These are phyloP conservation scores for Hymenoscyphus linearis DNA, from an alignment of 2,329 filamentous ascomycete species.

Conservation along the genomic window DNA sequence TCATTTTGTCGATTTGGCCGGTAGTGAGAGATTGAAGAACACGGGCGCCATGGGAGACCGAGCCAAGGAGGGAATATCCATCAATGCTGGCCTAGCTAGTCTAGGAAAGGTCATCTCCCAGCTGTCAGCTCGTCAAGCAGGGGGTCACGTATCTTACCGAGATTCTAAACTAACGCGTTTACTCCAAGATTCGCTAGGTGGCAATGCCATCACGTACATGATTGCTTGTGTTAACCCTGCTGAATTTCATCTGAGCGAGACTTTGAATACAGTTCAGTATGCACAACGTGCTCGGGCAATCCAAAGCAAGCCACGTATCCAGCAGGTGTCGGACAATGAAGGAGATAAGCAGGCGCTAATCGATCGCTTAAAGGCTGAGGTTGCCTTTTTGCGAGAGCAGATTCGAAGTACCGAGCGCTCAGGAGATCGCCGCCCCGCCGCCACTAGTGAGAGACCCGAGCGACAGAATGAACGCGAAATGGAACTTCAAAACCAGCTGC, in stretches of 20 bases:
- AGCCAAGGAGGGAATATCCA: constrained; percentile 93
- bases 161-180: constrained; percentile 95
- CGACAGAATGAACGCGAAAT: constrained; percentile 78
- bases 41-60: constrained; percentile 92
- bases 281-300: constrained; percentile 93
- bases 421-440: constrained; percentile 43
- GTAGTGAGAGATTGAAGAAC: constrained; percentile 94
- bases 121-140: constrained; percentile 80
- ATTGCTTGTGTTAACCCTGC: constrained; percentile 96
- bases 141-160: constrained; percentile 92
- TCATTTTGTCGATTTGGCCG: constrained; percentile 96
- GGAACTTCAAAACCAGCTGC: constrained; percentile 87
- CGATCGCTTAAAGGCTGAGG: constrained; percentile 87
- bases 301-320: constrained; percentile 94
- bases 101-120: constrained; percentile 98
- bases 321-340: constrained; percentile 74
- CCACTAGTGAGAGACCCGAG: constrained; percentile 66
- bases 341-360: constrained; percentile 92
- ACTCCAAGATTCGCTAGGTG: constrained; percentile 91
- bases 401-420: constrained; percentile 77
- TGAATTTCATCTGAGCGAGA: constrained; percentile 96
- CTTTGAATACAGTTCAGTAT: constrained; percentile 95
- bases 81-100: constrained; percentile 92
- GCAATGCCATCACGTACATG: constrained; percentile 98
- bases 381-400: constrained; percentile 89